Conservation (phyloP, 2,329 filamentous ascomycete species). For the Biscogniauxia marginata region DNA sequence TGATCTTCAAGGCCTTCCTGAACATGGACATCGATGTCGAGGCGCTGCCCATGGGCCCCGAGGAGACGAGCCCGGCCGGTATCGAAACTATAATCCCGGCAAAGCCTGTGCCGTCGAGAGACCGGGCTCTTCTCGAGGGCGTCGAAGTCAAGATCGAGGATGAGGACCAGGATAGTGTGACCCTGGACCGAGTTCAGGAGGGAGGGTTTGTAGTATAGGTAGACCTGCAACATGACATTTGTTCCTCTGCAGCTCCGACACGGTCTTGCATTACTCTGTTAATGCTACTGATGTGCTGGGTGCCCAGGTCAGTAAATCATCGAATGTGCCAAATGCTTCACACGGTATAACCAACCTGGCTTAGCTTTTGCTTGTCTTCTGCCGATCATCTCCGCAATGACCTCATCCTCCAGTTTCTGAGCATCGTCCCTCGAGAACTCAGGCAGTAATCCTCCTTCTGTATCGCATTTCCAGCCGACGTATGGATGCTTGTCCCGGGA, state of each 20-base stretch:
- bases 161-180: conserved; percentile 11
- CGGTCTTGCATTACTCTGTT: too few relatives aligned
- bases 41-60: conserved; percentile 79
- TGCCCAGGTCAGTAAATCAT: too few relatives aligned
- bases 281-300: too few relatives aligned
- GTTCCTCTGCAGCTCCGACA: too few relatives aligned
- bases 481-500: conserved; percentile 8
- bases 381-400: too few relatives aligned
- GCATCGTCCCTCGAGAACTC: conserved; percentile 1
- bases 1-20: conserved; percentile 75
- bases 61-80: conserved; percentile 65
- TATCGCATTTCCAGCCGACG: background rate
- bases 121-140: conserved; percentile 21
- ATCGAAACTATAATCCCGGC: conserved; percentile 82
- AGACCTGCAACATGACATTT: too few relatives aligned
- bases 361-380: too few relatives aligned
- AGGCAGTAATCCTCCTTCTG: background rate
- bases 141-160: conserved; percentile 26
- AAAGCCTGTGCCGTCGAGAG: conserved; percentile 55
- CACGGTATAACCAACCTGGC: too few relatives aligned
- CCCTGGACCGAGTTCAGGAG: conserved; percentile 2
- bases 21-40: conserved; percentile 79
- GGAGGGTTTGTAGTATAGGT: background rate
- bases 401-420: too few relatives aligned
- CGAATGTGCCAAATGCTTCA: too few relatives aligned